Conservation (phyloP, 1,139 yeast genomes). For the Saccharomycopsis hybrid region DNA sequence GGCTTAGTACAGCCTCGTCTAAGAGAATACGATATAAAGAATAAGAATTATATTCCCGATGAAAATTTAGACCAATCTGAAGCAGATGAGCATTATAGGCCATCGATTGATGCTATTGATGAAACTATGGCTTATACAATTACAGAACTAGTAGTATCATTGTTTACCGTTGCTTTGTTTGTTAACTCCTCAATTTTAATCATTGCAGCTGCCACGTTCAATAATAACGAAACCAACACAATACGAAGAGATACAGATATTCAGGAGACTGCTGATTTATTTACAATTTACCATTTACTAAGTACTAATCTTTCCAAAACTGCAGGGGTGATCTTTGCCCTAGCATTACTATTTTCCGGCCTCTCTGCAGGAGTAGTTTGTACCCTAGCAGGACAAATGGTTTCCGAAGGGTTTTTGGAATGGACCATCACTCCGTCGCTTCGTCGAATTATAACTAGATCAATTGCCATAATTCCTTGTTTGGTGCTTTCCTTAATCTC, state of each 20-base stretch:
- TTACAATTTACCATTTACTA: slow-evolving; percentile 64
- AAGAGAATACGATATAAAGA: slow-evolving; percentile 52
- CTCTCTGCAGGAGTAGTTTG: slow-evolving; percentile 80
- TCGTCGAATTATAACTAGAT: slow-evolving; percentile 65
- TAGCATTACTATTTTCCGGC: slow-evolving; percentile 70
- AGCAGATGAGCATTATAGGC: slow-evolving; percentile 41
- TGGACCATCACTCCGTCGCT: slow-evolving; percentile 67
- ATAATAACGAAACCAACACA: slow-evolving; percentile 51
- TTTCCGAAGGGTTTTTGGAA: slow-evolving; percentile 70
- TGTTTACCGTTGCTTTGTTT: slow-evolving; percentile 66
- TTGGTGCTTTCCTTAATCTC: slow-evolving; percentile 53
- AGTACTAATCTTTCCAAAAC: slow-evolving; percentile 54
- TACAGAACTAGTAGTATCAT: slow-evolving; percentile 55
- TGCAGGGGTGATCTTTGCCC: slow-evolving; percentile 68
- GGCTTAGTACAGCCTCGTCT: slow-evolving; percentile 71
- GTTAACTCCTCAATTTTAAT: slow-evolving; percentile 70
- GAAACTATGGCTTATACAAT: slow-evolving; percentile 62
- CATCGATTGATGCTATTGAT: slow-evolving; percentile 59
- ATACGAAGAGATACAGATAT: slow-evolving; percentile 49
- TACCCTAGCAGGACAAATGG: slow-evolving; percentile 77
- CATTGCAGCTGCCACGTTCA: slow-evolving; percentile 66
- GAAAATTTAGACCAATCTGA: slow-evolving; percentile 23
- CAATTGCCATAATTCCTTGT: slow-evolving; percentile 69
- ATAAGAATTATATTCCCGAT: slow-evolving; percentile 37
- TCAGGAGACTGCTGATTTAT: slow-evolving; percentile 58